Evolutionary conservation across 2,329 filamentous ascomycete species (phyloP).

Genomic region (Arachnomyces sp.): DNA sequence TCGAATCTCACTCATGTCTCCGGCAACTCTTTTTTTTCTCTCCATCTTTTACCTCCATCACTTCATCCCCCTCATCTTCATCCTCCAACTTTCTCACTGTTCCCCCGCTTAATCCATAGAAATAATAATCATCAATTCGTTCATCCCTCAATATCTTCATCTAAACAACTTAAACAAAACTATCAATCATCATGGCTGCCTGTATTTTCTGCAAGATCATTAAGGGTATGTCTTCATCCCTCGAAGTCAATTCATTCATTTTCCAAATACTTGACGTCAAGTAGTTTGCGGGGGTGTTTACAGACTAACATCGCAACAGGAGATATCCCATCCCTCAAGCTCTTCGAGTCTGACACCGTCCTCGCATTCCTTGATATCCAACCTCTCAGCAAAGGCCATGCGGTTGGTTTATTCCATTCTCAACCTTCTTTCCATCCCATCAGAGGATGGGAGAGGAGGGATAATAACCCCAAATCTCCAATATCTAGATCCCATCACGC

Average conservation of each 20-base stretch:
- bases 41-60: conserved; percentile 10
- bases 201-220: conserved; percentile 99
- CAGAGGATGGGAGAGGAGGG: no score
- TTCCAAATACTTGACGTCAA: conserved; percentile 4
- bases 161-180: background rate
- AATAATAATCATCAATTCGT: conserved; percentile 2
- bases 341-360: conserved; percentile 89
- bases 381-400: conserved; percentile 78
- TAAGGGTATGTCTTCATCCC: conserved; percentile 54
- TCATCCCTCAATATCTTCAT: conserved; percentile 16
- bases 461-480: no score
- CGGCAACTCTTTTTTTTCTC: background rate
- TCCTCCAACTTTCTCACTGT: no score
- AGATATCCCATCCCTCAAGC: conserved; percentile 92
- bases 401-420: conserved; percentile 49
- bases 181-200: conserved; percentile 36
- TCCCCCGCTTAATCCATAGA: no score
- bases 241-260: conserved; percentile 4
- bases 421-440: conserved; percentile 9
- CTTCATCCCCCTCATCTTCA: conserved; percentile 1
- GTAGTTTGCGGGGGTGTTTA: background rate
- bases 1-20: conserved; percentile 20
- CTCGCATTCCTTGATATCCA: conserved; percentile 95
- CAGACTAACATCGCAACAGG: conserved; percentile 44
- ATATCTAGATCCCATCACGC: no score